Base-by-base conservation (phyloP, 495 filamentous ascomycete genomes). In the Cairneyella variabilis region DNA sequence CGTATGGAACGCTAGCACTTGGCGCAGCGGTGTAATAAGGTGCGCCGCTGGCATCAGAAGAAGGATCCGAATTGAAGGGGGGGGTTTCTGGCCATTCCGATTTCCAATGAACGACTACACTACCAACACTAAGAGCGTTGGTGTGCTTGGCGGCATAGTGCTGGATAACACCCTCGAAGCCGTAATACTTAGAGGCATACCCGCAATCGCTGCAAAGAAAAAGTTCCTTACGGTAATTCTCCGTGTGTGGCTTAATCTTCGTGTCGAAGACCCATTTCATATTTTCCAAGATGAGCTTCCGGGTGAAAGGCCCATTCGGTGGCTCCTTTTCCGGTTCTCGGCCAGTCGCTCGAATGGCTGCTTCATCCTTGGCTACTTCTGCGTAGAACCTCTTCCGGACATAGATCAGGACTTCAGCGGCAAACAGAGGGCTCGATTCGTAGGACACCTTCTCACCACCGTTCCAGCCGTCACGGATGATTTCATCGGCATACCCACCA, bases 221-320 rank as follows among this genome's bases (percentile, higher is more conserved):
- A 11, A 90, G 64, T 54, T 90, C 86, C 58, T 83, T 86, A 50
- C 72, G 67, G 53, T 75, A 76, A 14, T 66, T 54, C 51, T 86
- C 83, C 0, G 84, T 87, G 23, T 76, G 59, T 5, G 81, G 80
- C 57, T 82, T 85, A 60, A 92, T 74, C 64, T 89, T 89, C 51
- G 74, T 82, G 54, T 90, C 86, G 56, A 84, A 90, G 25, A 91
- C 70, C 81, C 83, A 91, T 65, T 87, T 91, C 87, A 92, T 90
- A 63, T 89, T 89, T 60, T 91, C 88, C 53, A 92, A 71, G 1
- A 84, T 84, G 40, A 90, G 65, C 58, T 76, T 82, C 56, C 73
- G 71, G 2, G 71, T 79, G 23, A 71, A 78, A 0, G 80, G 73
- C 2, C 76, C 78, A 55, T 80, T 71, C 7, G 74, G 71, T 22